A percentile compares a stretch with the other conserved stretches of the same genome.
These are phyloP conservation scores for Umbelopsis vinacea DNA, from an alignment of 192 early-diverging fungal genomes.

Conservation along the genomic window DNA sequence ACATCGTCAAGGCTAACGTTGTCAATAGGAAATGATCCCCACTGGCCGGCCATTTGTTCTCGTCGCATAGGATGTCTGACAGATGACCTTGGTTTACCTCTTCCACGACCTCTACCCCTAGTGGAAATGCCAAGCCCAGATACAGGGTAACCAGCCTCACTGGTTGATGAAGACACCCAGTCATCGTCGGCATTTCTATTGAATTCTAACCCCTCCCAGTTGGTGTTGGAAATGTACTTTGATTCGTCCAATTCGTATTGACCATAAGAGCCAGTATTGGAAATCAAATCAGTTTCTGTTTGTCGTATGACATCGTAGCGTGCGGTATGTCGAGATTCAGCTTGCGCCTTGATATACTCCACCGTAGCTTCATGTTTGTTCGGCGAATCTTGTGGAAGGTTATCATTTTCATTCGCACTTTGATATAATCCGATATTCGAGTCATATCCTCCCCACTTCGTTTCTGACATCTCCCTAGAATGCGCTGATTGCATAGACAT, in stretches of 20 bases:
- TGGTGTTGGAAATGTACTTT: background rate
- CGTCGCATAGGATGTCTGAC: background rate
- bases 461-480: background rate
- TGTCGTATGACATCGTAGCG: background rate
- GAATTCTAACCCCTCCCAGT: background rate
- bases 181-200: background rate
- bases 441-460: slow-evolving; percentile 12
- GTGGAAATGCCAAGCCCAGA: background rate
- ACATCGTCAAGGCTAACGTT: background rate
- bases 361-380: slow-evolving; percentile 7
- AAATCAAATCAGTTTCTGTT: slow-evolving; percentile 2
- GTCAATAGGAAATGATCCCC: slow-evolving; percentile 4
- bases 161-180: slow-evolving; percentile 6
- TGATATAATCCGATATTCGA: background rate
- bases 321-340: background rate
- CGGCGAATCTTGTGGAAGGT: background rate
- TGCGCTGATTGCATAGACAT: slow-evolving; percentile 1
- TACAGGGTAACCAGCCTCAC: background rate
- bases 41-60: slow-evolving; percentile 8
- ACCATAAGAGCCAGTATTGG: background rate
- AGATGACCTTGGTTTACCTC: background rate
- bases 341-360: slow-evolving; percentile 13
- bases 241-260: background rate
- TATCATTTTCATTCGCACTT: background rate
- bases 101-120: background rate